Conservation (phyloP, 2,329 filamentous ascomycete species). For the Trichoderma sp. region DNA sequence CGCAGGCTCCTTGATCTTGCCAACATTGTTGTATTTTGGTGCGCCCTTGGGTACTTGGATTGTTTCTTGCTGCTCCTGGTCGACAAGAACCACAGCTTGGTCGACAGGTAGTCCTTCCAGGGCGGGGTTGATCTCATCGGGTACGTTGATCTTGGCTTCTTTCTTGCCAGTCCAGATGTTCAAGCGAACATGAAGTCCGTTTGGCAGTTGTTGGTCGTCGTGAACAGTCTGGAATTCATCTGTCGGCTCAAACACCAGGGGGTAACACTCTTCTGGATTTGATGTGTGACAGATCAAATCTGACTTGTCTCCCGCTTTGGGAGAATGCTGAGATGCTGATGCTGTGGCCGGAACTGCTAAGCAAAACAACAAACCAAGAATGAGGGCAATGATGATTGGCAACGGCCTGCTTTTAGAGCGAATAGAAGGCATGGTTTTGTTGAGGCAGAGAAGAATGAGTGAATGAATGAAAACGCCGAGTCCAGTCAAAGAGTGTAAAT, state of each 20-base stretch:
- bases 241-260: conserved; percentile 60
- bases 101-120: conserved; percentile 53
- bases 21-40: conserved; percentile 55
- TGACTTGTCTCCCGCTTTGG: conserved; percentile 17
- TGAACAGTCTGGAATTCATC: conserved; percentile 62
- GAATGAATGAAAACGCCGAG: not conserved
- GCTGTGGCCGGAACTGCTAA: conserved; percentile 28
- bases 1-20: conserved; percentile 53
- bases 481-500: not conserved
- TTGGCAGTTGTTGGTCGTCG: conserved; percentile 63
- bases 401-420: conserved; percentile 14
- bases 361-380: conserved; percentile 31
- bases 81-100: conserved; percentile 52
- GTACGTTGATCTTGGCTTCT: conserved; percentile 64
- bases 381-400: conserved; percentile 25
- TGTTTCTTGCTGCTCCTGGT: conserved; percentile 40
- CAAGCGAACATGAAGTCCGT: conserved; percentile 63
- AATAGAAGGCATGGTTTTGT: not conserved
- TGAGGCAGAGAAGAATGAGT: not conserved
- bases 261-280: conserved; percentile 62
- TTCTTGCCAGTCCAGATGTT: conserved; percentile 62
- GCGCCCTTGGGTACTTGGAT: conserved; percentile 46
- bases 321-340: conserved; percentile 30
- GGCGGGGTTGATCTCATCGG: conserved; percentile 46
- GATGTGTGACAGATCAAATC: conserved; percentile 64